phyloP scores from a whole-genome alignment of 2,329 filamentous ascomycete genomes.

The Cordyceps farinosa region DNA sequence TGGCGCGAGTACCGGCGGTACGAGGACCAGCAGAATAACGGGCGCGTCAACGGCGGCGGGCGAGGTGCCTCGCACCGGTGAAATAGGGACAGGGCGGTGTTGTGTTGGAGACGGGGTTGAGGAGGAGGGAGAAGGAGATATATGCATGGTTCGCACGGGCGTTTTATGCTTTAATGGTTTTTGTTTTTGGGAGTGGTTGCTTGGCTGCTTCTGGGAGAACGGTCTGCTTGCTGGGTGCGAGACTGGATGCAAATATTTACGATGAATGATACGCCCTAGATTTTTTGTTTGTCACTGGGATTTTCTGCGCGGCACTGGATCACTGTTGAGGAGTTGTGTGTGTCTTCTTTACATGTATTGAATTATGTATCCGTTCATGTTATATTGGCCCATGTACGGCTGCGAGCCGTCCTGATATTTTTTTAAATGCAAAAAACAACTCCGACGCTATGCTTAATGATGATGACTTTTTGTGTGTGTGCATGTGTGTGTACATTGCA shows the following conservation, averaged over 20 bases:
- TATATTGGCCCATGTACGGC: conserved; percentile 5
- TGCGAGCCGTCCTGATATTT: conserved; percentile 9
- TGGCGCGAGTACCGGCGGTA: conserved; percentile 55
- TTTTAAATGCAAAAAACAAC: conserved; percentile 29
- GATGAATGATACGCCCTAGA: conserved; percentile 4
- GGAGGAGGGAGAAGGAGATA: neutral
- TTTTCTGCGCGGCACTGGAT: neutral
- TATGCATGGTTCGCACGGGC: conserved; percentile 7
- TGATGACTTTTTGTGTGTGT: neutral
- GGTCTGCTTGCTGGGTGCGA: neutral
- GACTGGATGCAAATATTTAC: neutral
- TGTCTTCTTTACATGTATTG: neutral
- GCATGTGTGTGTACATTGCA: neutral
- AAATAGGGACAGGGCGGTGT: neutral
- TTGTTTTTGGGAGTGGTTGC: neutral
- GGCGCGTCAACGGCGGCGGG: conserved; percentile 7
- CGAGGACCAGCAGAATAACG: conserved; percentile 43
- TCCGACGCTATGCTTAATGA: conserved; percentile 42
- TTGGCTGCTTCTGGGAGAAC: neutral
- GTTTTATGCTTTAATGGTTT: neutral
- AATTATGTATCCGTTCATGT: neutral
- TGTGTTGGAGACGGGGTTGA: neutral
- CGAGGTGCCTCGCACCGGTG: neutral
- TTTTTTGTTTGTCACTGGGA: neutral
- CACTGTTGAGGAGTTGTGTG: neutral